phyloP scores from a whole-genome alignment of 805 yeast species.

The Hanseniaspora clermontiae region DNA sequence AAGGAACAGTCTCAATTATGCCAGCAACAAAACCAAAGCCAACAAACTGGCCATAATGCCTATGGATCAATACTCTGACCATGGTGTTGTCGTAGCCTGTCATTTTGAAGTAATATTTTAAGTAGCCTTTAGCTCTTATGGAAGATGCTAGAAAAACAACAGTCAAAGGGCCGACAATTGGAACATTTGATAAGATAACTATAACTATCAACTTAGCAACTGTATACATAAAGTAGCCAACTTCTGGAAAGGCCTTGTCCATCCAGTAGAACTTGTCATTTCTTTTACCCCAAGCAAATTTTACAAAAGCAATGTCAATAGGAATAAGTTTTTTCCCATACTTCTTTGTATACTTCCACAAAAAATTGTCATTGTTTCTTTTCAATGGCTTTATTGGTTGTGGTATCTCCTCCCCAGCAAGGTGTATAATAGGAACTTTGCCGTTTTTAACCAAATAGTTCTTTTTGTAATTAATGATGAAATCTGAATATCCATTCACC shows the following conservation, averaged over 20 bases:
- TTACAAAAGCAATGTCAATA: conserved; percentile 4
- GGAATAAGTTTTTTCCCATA: conserved; percentile 1
- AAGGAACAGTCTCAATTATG: conserved; percentile 42
- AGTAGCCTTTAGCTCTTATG: conserved; percentile 22
- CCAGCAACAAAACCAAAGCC: conserved; percentile 43
- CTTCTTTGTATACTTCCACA: not conserved
- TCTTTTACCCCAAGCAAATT: conserved; percentile 6
- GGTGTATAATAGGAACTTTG: not conserved
- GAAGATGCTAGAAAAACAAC: conserved; percentile 22
- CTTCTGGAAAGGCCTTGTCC: conserved; percentile 16
- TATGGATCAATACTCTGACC: conserved; percentile 26
- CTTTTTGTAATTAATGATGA: conserved; percentile 14
- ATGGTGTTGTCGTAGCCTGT: conserved; percentile 27
- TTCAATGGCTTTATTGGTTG: not conserved
- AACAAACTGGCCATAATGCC: conserved; percentile 31
- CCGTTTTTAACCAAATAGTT: not conserved
- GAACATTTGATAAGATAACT: conserved; percentile 23
- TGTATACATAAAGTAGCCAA: conserved; percentile 13
- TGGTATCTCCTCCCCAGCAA: not conserved
- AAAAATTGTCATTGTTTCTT: not conserved
- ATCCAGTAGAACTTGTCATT: conserved; percentile 17
- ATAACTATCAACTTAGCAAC: conserved; percentile 13
- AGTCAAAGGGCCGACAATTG: conserved; percentile 27
- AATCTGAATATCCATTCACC: conserved; percentile 16
- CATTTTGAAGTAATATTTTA: conserved; percentile 22